Percentiles rank a stretch among this genome's conserved stretches.
Conservation (phyloP, 495 filamentous ascomycete species). For the Amorphotheca resinae region DNA sequence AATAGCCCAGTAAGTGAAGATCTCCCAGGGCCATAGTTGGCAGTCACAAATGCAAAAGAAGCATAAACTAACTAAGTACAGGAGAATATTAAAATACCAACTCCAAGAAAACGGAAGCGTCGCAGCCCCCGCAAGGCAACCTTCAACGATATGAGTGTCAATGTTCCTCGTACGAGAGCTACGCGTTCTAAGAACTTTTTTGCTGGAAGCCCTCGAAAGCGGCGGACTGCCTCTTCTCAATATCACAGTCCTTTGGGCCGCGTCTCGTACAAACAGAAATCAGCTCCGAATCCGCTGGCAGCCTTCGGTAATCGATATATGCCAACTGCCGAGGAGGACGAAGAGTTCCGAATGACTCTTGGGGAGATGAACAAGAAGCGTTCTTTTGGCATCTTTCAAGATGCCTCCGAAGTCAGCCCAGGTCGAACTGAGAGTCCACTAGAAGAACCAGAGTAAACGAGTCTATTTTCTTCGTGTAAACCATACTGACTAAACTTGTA, state of each 20-base stretch:
- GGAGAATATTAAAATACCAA: background rate
- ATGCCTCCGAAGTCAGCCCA: constrained; percentile 21
- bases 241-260: background rate
- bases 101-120: constrained; percentile 10
- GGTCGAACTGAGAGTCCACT: constrained; percentile 21
- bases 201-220: constrained; percentile 1
- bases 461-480: background rate
- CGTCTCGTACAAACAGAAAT: background rate
- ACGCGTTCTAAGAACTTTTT: constrained; percentile 1
- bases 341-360: constrained; percentile 14
- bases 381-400: constrained; percentile 25
- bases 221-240: background rate
- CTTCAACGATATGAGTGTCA: constrained; percentile 4
- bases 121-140: constrained; percentile 9
- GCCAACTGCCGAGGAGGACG: constrained; percentile 13
- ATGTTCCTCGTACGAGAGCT: constrained; percentile 9
- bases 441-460: constrained; percentile 21
- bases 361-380: constrained; percentile 13
- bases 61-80: constrained; percentile 1
- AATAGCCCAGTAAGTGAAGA: constrained; percentile 31
- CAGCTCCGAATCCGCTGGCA: constrained; percentile 12
- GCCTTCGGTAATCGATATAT: constrained; percentile 4
- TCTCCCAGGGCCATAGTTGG: too few relatives aligned
- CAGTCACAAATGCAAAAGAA: too few relatives aligned
- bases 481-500: background rate